Base-by-base conservation (phyloP, 441 rosid species). In the Mallotus japonicus region DNA sequence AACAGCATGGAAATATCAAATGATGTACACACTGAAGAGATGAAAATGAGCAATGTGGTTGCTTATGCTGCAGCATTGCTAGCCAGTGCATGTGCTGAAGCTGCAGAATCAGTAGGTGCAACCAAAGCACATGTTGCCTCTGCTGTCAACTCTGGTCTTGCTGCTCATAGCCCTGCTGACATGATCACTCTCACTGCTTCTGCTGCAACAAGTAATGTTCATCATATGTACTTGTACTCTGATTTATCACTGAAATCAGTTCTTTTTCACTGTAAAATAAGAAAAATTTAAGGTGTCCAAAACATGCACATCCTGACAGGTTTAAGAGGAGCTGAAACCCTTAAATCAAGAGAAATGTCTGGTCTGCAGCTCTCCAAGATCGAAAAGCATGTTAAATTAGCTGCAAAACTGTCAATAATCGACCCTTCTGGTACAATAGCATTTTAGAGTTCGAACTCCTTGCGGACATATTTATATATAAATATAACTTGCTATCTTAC, bases 81-180 rank as follows among this genome's bases (percentile, higher is more conserved):
- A 20, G 74, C 74, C 53, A 46, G 63, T 59, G 74, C 59, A 8
- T 71, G 74, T 61, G 74, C 74, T 12, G 74, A 71, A 58, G 65
- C 74, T 22, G 67, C 74, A 59, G 67, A 71, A 62, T 59, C 67
- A 13, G 65, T 17, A 16, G 74, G 74, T 28, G 74, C 67, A 32
- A 20, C 10, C 0, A 61, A 17, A 61, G 24, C 57, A 14, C 49
- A 62, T 28, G 59, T 71, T 49, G 49, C 67, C 17, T 61, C 74
- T 11, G 67, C 60, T 50, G 50, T 71, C 22, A 71, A 28, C 12
- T 71, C 74, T 28, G 74, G 74, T 28, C 74, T 61, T n/a, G 59
- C 74, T 12, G 1, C 59, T 17, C 59, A 71, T 24, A 47, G 16
- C 28, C 74, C 67, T 59, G 46, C 67, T 61, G 74, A 71, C 14